Evolutionary conservation across 768 basidiomycete species (phyloP).

Genomic region (Phaffia australis): DNA sequence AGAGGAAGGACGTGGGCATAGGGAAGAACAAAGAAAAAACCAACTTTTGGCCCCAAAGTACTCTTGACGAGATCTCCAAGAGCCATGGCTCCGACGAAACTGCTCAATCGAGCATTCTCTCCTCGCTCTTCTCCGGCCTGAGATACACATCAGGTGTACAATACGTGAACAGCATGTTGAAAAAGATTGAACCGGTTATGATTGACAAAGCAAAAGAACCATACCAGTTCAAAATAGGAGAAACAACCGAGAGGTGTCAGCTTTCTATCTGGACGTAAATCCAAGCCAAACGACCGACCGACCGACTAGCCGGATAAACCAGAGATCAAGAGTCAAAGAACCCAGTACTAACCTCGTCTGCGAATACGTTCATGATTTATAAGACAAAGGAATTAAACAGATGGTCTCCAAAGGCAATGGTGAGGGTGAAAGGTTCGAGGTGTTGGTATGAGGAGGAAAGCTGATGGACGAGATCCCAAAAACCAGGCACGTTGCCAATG

Average conservation of each 20-base stretch:
- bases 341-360: slow-evolving; percentile 26
- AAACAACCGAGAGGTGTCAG: slow-evolving; percentile 11
- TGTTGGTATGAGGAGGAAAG: no score
- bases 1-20: background rate
- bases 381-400: background rate
- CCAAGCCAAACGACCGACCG: no score
- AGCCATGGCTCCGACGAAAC: slow-evolving; percentile 93
- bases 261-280: background rate
- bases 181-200: background rate
- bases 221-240: background rate
- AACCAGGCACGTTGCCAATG: no score
- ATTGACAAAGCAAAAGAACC: background rate
- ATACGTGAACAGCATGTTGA: background rate
- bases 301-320: no score
- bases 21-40: background rate
- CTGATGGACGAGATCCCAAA: no score
- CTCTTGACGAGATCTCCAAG: slow-evolving; percentile 98
- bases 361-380: slow-evolving; percentile 27
- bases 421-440: no score
- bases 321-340: no score
- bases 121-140: slow-evolving; percentile 69
- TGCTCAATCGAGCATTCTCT: slow-evolving; percentile 94
- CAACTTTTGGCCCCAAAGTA: slow-evolving; percentile 79
- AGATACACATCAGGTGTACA: background rate
- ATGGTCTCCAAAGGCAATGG: no score